Percentiles rank a stretch among this genome's conserved stretches.
Evolutionary conservation across 805 yeast genomes (phyloP).

Genomic region (Cyberlindnera lachancei): DNA sequence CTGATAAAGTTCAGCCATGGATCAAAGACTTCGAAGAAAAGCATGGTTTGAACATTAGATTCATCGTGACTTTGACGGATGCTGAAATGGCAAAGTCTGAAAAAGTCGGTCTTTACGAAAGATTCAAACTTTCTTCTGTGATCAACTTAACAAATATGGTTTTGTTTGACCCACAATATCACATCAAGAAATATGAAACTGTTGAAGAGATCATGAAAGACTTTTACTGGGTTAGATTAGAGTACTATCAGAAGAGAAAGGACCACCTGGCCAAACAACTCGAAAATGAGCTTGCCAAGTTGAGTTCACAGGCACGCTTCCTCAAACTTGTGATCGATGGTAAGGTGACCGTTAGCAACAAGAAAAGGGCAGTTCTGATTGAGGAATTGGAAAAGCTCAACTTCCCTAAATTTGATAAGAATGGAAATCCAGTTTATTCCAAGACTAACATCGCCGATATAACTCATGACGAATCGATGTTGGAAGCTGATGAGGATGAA

Average conservation of each 20-base stretch:
- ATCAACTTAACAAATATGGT: conserved; percentile 84
- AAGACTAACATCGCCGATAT: conserved; percentile 23
- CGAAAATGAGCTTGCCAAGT: conserved; percentile 66
- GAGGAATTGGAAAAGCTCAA: conserved; percentile 52
- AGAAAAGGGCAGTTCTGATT: conserved; percentile 57
- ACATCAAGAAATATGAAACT: conserved; percentile 72
- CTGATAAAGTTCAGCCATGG: conserved; percentile 73
- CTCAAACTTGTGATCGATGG: conserved; percentile 83
- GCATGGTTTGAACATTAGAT: conserved; percentile 75
- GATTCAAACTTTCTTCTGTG: conserved; percentile 69
- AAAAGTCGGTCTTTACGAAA: conserved; percentile 70
- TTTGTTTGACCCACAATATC: conserved; percentile 85
- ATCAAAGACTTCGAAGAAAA: conserved; percentile 93
- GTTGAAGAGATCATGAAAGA: conserved; percentile 76
- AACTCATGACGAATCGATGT: conserved; percentile 30
- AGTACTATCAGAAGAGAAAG: conserved; percentile 85
- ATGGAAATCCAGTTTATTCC: conserved; percentile 55
- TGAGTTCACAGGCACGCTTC: conserved; percentile 82
- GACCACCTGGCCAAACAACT: conserved; percentile 65
- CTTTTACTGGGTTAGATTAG: conserved; percentile 79
- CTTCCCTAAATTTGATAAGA: conserved; percentile 71
- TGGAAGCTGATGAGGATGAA: conserved; percentile 30
- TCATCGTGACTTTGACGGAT: conserved; percentile 62
- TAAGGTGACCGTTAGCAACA: conserved; percentile 64
- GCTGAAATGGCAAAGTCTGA: conserved; percentile 81